Base-by-base conservation (phyloP, 176 grass and related monocot genomes). In the Juncus effusus region DNA sequence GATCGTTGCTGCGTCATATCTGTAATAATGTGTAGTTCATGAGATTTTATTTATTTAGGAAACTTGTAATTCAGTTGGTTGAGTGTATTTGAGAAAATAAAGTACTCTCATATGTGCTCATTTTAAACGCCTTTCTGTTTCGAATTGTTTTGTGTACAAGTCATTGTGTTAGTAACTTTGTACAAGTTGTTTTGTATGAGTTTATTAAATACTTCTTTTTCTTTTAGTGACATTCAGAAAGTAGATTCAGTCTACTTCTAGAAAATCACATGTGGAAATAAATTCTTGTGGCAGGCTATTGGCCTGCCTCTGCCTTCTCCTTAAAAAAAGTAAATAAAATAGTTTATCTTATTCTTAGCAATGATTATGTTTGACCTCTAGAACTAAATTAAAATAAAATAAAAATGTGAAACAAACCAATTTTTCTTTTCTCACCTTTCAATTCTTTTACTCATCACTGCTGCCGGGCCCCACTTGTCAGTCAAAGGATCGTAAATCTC, bases 1-100 rank as follows among this genome's bases (percentile, higher is more conserved):
- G 5, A 77, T 79, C 51, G 84, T 89, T 61, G 87, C 85, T 3
- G 91, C 87, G 69, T 96, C 91, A 75, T 90, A 90, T 63, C 87
- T 72, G 39, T 64, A 7, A 45, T 64, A 41, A 14, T 16, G 4
- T 58, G 14, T 47, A 45, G 45, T 44, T 14, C 8, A 13, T 42
- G 38, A 6, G n/a, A 40, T 42, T 65, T 65, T 9, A 45, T 65
- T 16, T 49, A 45, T 64, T 10, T 19, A 65, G 36, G 36, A 64
- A 10, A 64, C 19, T 28, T 28, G 19, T 28, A 28, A 28, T 28
- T 28, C 19, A 28, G 19, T 28, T 28, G 19, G 19, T 28, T 28
- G 19, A 28, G 19, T 28, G 19, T 28, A 28, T 28, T 28, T 28
- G 19, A 28, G 19, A 28, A 28, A 28, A 28, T 28, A 28, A 28